Evolutionary conservation across 2,329 filamentous ascomycete species (phyloP).

Genomic region (Sporothrix sp.): DNA sequence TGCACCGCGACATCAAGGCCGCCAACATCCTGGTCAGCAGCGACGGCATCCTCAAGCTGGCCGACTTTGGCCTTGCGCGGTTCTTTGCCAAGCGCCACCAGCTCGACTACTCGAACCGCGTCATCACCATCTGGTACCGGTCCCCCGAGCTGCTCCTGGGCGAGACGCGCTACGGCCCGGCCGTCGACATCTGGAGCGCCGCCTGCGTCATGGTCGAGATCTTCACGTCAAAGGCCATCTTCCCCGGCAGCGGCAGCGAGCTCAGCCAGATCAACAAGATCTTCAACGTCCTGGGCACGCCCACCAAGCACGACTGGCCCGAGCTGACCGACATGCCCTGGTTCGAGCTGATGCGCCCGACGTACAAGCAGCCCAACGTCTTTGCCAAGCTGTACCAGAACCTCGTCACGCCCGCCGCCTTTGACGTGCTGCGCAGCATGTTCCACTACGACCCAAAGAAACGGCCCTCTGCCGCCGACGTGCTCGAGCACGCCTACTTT

Average conservation of each 20-base stretch:
- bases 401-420: constrained; percentile 66
- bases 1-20: constrained; percentile 96
- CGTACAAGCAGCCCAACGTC: constrained; percentile 58
- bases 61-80: constrained; percentile 89
- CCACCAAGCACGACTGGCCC: constrained; percentile 77
- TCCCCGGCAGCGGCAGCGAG: constrained; percentile 91
- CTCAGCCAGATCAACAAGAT: constrained; percentile 94
- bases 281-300: constrained; percentile 85
- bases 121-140: constrained; percentile 98
- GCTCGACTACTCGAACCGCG: constrained; percentile 93
- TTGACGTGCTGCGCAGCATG: constrained; percentile 74
- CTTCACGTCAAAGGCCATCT: constrained; percentile 86
- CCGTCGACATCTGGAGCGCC: constrained; percentile 93
- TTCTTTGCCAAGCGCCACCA: constrained; percentile 91
- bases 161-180: constrained; percentile 81
- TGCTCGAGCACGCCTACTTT: constrained; percentile 84
- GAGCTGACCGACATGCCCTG: constrained; percentile 88
- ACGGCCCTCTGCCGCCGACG: constrained; percentile 72
- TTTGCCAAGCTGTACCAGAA: constrained; percentile 80
- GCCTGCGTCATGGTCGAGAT: constrained; percentile 96
- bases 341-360: constrained; percentile 84
- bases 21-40: constrained; percentile 94
- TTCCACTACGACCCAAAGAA: constrained; percentile 81
- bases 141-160: constrained; percentile 84
- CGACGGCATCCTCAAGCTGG: constrained; percentile 79